Evolutionary conservation across 225 moss, liverwort and hornwort species (phyloP).

Genomic region (Takakia lepidozioides): DNA sequence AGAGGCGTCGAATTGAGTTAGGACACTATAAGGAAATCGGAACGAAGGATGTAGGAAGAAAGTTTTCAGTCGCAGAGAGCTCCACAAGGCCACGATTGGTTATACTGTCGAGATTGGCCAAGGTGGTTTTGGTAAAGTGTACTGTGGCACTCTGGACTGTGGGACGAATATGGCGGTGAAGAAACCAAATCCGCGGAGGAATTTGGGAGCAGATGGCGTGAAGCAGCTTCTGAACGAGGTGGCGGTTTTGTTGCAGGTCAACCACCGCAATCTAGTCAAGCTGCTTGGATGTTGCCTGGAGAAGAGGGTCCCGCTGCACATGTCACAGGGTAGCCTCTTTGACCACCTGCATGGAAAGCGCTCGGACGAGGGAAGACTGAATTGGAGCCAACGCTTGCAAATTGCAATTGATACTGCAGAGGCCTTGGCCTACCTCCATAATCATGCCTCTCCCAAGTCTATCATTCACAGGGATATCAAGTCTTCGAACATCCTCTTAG

Average conservation of each 20-base stretch:
- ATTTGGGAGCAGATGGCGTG: too few relatives aligned
- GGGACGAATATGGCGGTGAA: background rate
- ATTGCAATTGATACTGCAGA: too few relatives aligned
- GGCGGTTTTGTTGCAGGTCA: too few relatives aligned
- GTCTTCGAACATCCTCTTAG: conserved; percentile 3
- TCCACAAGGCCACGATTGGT: conserved; percentile 1
- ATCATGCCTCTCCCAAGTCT: background rate
- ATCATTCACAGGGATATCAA: conserved; percentile 6
- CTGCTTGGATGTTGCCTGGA: too few relatives aligned
- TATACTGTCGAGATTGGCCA: conserved; percentile 1
- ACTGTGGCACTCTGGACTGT: background rate
- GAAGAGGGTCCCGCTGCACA: too few relatives aligned
- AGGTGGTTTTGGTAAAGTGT: conserved; percentile 9
- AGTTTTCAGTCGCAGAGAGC: conserved; percentile 1
- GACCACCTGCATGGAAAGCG: conserved; percentile 9
- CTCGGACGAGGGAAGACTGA: too few relatives aligned
- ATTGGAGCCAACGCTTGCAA: too few relatives aligned
- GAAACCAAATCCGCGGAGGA: background rate
- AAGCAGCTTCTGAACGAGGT: background rate
- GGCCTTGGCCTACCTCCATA: background rate
- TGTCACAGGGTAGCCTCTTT: too few relatives aligned
- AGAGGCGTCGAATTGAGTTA: too few relatives aligned
- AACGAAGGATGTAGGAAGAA: too few relatives aligned
- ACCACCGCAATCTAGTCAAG: too few relatives aligned
- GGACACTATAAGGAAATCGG: too few relatives aligned